Conservation (phyloP, 176 grass and related monocot species). For the Bonia amplexicaulis region DNA sequence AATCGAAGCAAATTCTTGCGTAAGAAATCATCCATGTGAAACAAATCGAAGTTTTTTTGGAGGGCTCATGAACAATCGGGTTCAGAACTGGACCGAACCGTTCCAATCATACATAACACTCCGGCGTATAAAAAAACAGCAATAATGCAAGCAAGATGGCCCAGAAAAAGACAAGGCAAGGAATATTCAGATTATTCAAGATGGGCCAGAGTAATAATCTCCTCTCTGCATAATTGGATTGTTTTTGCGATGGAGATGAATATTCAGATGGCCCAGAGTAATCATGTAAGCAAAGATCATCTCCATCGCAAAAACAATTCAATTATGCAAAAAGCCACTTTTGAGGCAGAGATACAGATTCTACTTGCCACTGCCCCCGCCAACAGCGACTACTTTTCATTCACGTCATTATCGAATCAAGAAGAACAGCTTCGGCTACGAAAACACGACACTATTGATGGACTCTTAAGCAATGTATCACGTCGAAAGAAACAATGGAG, state of each 20-base stretch:
- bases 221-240: no score
- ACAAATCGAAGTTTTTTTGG: background rate
- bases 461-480: background rate
- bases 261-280: no score
- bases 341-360: constrained; percentile 20
- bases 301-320: background rate
- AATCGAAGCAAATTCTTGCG: background rate
- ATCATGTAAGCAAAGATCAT: background rate
- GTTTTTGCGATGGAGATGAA: no score
- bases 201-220: no score
- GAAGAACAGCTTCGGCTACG: background rate
- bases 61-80: background rate
- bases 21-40: background rate
- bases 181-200: constrained; percentile 3
- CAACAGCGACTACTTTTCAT: background rate
- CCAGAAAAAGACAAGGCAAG: background rate
- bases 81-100: background rate
- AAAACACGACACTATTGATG: background rate
- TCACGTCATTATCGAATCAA: constrained; percentile 1
- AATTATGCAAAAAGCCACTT: background rate
- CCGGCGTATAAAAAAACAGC: background rate
- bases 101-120: background rate
- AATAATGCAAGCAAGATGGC: background rate
- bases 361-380: background rate
- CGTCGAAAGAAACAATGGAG: background rate